phyloP scores from a whole-genome alignment of 2,329 filamentous ascomycete species.

The Escovopsis weberi region DNA sequence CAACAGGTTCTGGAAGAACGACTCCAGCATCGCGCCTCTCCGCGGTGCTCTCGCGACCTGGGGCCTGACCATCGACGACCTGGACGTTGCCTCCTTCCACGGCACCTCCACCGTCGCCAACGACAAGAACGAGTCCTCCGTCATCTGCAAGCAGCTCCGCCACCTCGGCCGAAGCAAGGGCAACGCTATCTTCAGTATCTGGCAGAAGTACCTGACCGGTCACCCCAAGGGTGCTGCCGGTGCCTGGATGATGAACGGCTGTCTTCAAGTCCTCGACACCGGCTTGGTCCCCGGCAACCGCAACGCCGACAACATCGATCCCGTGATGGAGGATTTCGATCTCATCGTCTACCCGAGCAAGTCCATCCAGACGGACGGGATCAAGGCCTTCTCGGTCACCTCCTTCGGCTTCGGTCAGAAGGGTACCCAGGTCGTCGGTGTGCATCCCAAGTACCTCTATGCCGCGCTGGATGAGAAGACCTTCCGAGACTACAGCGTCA shows the following conservation, averaged over 20 bases:
- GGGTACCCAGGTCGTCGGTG: conserved; percentile 91
- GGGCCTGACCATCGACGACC: conserved; percentile 94
- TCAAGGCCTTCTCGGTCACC: conserved; percentile 98
- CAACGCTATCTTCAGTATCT: conserved; percentile 89
- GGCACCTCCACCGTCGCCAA: conserved; percentile 97
- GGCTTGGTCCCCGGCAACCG: conserved; percentile 93
- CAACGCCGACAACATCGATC: conserved; percentile 94
- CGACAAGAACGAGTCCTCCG: conserved; percentile 98
- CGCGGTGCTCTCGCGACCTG: conserved; percentile 93
- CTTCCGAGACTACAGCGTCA: conserved; percentile 68
- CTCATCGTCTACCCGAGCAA: conserved; percentile 95
- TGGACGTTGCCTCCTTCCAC: conserved; percentile 94
- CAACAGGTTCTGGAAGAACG: conserved; percentile 98
- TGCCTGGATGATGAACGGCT: conserved; percentile 99
- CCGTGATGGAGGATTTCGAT: conserved; percentile 94
- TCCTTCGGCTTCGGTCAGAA: conserved; percentile 99
- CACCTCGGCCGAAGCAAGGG: conserved; percentile 94
- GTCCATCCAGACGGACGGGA: conserved; percentile 88
- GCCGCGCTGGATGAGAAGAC: conserved; percentile 81
- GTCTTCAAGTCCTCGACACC: conserved; percentile 84
- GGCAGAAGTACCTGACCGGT: conserved; percentile 98
- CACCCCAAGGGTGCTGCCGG: conserved; percentile 98
- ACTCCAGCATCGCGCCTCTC: conserved; percentile 83
- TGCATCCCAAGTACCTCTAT: conserved; percentile 91
- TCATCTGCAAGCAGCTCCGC: conserved; percentile 89